These are phyloP conservation scores for Chlorella sorokiniana DNA, from an alignment of 139 green algal species.

Conservation along the genomic window DNA sequence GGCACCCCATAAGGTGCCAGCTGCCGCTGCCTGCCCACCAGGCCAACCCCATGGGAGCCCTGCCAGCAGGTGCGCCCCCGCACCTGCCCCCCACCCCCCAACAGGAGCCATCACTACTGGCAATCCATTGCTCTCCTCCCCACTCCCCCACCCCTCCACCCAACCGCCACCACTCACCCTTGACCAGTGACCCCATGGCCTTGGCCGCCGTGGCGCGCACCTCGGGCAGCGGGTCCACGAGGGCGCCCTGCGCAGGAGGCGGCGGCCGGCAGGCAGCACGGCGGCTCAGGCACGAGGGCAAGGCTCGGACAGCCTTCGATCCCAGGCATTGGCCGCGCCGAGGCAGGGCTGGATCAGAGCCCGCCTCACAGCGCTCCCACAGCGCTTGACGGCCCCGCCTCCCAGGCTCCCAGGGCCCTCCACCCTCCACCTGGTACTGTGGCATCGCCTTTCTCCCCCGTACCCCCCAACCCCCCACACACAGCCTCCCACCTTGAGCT, in stretches of 20 bases:
- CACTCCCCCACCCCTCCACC: neutral
- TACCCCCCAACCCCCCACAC: neutral
- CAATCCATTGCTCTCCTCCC: neutral
- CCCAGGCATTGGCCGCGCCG: too few relatives aligned
- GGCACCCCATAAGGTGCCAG: neutral
- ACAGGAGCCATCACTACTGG: too few relatives aligned
- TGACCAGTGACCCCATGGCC: slow-evolving; percentile 84
- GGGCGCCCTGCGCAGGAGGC: slow-evolving; percentile 44
- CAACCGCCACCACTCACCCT: neutral
- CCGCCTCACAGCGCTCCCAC: too few relatives aligned
- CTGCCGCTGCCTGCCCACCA: too few relatives aligned
- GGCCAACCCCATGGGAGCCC: too few relatives aligned
- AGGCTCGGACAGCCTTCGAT: too few relatives aligned
- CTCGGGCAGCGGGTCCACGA: slow-evolving; percentile 95
- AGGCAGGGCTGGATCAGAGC: too few relatives aligned
- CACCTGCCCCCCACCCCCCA: too few relatives aligned
- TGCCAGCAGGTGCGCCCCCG: too few relatives aligned
- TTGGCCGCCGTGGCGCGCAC: slow-evolving; percentile 80
- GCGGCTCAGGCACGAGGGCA: neutral
- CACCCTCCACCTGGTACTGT: neutral
- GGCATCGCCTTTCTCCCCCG: neutral
- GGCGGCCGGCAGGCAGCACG: neutral
- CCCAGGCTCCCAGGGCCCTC: too few relatives aligned
- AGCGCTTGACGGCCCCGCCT: too few relatives aligned
- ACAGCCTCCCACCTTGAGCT: slow-evolving; percentile 72